These are phyloP conservation scores for Amphibolis antarctica DNA, from an alignment of 106 monocot genomes.

Conservation along the genomic window DNA sequence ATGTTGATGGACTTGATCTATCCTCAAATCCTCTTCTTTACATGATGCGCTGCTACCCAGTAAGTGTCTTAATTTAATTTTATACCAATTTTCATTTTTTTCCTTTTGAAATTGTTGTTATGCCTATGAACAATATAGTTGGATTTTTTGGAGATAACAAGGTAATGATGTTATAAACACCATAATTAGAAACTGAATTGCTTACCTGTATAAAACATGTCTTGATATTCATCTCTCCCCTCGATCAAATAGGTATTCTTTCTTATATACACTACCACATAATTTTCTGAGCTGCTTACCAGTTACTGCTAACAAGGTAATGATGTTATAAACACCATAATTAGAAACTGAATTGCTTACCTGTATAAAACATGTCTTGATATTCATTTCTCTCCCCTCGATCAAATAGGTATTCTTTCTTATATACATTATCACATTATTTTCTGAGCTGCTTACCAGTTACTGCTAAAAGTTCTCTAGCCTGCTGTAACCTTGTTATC, in stretches of 20 bases:
- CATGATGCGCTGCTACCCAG: conserved; percentile 97
- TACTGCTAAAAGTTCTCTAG: neutral
- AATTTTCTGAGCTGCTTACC: no score
- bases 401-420: neutral
- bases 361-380: neutral
- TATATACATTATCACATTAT: neutral
- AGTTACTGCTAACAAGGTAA: neutral
- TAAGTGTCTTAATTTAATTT: conserved; percentile 25
- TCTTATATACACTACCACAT: neutral
- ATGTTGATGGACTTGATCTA: conserved; percentile 96
- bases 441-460: no score
- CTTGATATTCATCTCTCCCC: neutral
- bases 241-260: neutral
- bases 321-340: neutral
- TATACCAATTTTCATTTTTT: neutral
- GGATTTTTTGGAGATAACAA: neutral
- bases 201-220: neutral
- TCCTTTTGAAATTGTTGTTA: neutral
- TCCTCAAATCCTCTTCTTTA: conserved; percentile 94
- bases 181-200: neutral
- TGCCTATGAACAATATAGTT: neutral
- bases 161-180: neutral
- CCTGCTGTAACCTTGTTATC: no score
- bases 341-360: neutral
- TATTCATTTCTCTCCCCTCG: neutral